Evolutionary conservation across 805 yeast species (phyloP).

Genomic region (Saturnispora galanensis): DNA sequence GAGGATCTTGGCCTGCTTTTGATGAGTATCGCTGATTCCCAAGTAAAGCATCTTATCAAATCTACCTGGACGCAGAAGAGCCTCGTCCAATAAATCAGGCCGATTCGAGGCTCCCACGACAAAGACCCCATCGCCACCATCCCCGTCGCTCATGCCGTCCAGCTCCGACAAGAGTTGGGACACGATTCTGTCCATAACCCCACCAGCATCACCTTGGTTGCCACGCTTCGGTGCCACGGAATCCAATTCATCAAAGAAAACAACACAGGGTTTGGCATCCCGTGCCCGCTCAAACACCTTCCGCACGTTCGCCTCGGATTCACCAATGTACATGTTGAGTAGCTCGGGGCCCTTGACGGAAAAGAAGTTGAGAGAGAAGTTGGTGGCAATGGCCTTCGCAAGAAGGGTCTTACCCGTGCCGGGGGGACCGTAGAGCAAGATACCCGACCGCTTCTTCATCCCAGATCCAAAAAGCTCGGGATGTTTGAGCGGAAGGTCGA

Average conservation of each 20-base stretch:
- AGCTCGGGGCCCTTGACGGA: slow-evolving; percentile 97
- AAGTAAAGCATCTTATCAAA: slow-evolving; percentile 91
- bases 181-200: slow-evolving; percentile 97
- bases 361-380: slow-evolving; percentile 87
- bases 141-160: slow-evolving; percentile 89
- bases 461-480: slow-evolving; percentile 87
- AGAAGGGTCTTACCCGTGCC: slow-evolving; percentile 95
- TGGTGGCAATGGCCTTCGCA: slow-evolving; percentile 96
- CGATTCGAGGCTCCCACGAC: slow-evolving; percentile 99
- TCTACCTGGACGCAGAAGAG: slow-evolving; percentile 85
- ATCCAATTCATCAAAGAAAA: slow-evolving; percentile 94
- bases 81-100: slow-evolving; percentile 92
- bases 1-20: slow-evolving; percentile 75
- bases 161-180: slow-evolving; percentile 90
- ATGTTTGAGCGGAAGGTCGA: slow-evolving; percentile 89
- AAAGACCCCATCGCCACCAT: slow-evolving; percentile 77
- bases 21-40: slow-evolving; percentile 87
- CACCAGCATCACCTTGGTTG: slow-evolving; percentile 97
- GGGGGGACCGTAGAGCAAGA: slow-evolving; percentile 94
- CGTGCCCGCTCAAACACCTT: slow-evolving; percentile 89
- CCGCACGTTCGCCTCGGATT: slow-evolving; percentile 94
- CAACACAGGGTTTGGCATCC: slow-evolving; percentile 96
- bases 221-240: slow-evolving; percentile 98
- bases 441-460: slow-evolving; percentile 88
- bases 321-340: slow-evolving; percentile 96